These are phyloP conservation scores for Agroathelia rolfsii DNA, from an alignment of 1,284 basidiomycete species.

Conservation along the genomic window DNA sequence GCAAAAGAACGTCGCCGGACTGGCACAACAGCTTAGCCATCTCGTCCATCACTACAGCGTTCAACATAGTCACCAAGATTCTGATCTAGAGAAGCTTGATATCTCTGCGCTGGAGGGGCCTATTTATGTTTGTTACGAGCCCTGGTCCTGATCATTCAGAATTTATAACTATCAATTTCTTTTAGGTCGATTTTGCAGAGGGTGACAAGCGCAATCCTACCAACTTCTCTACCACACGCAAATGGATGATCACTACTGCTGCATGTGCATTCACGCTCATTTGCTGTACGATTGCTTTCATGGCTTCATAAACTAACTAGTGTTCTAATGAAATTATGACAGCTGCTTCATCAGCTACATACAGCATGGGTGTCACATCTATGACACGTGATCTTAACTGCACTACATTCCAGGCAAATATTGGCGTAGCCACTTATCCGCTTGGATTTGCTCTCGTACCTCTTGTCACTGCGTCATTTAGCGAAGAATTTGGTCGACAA, in stretches of 20 bases:
- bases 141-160: too few species aligned
- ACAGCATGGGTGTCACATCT: constrained; percentile 45
- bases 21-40: too few species aligned
- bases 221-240: constrained; percentile 24
- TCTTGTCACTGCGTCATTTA: constrained; percentile 62
- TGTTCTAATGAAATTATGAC: constrained; percentile 5
- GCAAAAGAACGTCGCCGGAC: too few species aligned
- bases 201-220: constrained; percentile 31
- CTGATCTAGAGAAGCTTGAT: too few species aligned
- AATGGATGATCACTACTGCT: constrained; percentile 28
- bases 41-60: too few species aligned
- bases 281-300: too few species aligned
- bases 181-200: constrained; percentile 30
- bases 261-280: constrained; percentile 31
- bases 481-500: constrained; percentile 69
- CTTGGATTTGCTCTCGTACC: constrained; percentile 67
- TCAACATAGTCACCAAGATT: too few species aligned
- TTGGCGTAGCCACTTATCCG: constrained; percentile 51
- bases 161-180: background rate
- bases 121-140: too few species aligned
- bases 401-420: constrained; percentile 46
- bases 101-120: too few species aligned
- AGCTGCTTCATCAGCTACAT: constrained; percentile 47
- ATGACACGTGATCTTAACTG: constrained; percentile 61
- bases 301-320: too few species aligned